These are phyloP conservation scores for Aspergillus sparsus DNA, from an alignment of 495 filamentous ascomycete genomes.

Conservation along the genomic window DNA sequence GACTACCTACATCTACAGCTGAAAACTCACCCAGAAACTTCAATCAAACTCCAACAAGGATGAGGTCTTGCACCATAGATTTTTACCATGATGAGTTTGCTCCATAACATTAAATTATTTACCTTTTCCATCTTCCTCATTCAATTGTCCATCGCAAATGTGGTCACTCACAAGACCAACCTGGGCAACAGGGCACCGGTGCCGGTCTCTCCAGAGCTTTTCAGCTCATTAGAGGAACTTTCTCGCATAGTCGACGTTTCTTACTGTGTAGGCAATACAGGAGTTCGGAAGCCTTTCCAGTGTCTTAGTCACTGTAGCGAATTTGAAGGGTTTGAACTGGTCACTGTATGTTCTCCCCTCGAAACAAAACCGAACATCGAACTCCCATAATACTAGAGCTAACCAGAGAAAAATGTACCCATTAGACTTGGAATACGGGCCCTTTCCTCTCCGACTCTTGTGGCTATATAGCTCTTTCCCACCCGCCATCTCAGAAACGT, in stretches of 20 bases:
- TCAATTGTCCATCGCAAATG: constrained; percentile 3
- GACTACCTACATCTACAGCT: neutral
- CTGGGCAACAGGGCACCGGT: constrained; percentile 17
- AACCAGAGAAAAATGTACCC: neutral
- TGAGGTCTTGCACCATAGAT: neutral
- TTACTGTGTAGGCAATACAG: constrained; percentile 90
- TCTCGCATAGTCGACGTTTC: constrained; percentile 89
- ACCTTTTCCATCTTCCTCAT: constrained; percentile 10
- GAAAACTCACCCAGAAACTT: neutral
- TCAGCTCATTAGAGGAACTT: constrained; percentile 79
- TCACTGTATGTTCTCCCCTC: constrained; percentile 50
- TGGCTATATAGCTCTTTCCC: constrained; percentile 88
- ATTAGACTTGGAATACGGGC: constrained; percentile 86
- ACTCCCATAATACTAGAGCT: neutral
- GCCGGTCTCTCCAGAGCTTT: constrained; percentile 63
- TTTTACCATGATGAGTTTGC: constrained; percentile 3
- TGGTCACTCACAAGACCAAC: constrained; percentile 1
- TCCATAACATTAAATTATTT: constrained; percentile 1
- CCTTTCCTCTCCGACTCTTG: constrained; percentile 85
- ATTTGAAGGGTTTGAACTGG: constrained; percentile 75
- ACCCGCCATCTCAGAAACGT: constrained; percentile 55
- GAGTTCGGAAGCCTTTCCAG: constrained; percentile 76
- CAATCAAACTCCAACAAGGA: neutral
- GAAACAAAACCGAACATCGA: neutral
- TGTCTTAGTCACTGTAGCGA: constrained; percentile 83